These are phyloP conservation scores for Dactylellina haptotyla DNA, from an alignment of 2,329 filamentous ascomycete species.

Conservation along the genomic window DNA sequence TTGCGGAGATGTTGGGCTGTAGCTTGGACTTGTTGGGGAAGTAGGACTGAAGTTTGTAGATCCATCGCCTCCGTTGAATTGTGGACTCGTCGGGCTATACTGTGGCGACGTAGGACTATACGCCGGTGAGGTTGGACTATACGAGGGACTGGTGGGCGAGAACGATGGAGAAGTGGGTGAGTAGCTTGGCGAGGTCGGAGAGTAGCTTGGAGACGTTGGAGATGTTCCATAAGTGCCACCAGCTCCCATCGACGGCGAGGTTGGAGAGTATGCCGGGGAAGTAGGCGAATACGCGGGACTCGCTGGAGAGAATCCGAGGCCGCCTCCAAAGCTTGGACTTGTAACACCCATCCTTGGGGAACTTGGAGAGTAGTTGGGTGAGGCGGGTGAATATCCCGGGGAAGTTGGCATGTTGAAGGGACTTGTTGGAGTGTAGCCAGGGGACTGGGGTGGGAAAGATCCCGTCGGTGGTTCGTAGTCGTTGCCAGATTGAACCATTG, in stretches of 20 bases:
- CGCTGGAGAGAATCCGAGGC: slow-evolving; percentile 66
- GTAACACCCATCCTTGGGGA: slow-evolving; percentile 73
- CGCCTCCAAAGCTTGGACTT: slow-evolving; percentile 68
- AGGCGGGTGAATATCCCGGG: slow-evolving; percentile 72
- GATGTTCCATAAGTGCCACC: slow-evolving; percentile 68
- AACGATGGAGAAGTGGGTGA: slow-evolving; percentile 72
- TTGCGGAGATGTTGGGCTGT: slow-evolving; percentile 75
- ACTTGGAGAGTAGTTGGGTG: slow-evolving; percentile 75
- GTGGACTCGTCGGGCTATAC: slow-evolving; percentile 58
- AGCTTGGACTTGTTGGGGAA: slow-evolving; percentile 75
- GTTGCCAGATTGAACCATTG: slow-evolving; percentile 74
- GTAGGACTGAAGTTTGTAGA: slow-evolving; percentile 68
- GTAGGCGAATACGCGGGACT: slow-evolving; percentile 68
- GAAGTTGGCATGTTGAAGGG: slow-evolving; percentile 80
- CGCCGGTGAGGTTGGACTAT: slow-evolving; percentile 58
- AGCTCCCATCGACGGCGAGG: slow-evolving; percentile 70
- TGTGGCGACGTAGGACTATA: slow-evolving; percentile 57
- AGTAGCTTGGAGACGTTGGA: slow-evolving; percentile 77
- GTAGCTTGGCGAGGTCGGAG: slow-evolving; percentile 75
- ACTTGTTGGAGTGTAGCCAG: slow-evolving; percentile 74
- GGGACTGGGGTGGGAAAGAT: slow-evolving; percentile 70
- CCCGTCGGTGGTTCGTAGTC: slow-evolving; percentile 71
- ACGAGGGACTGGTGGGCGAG: slow-evolving; percentile 63
- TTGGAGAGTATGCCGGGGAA: slow-evolving; percentile 77
- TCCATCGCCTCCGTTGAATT: slow-evolving; percentile 59